Evolutionary conservation across 2,329 filamentous ascomycete genomes (phyloP).

Genomic region (Pseudonectria buxi): DNA sequence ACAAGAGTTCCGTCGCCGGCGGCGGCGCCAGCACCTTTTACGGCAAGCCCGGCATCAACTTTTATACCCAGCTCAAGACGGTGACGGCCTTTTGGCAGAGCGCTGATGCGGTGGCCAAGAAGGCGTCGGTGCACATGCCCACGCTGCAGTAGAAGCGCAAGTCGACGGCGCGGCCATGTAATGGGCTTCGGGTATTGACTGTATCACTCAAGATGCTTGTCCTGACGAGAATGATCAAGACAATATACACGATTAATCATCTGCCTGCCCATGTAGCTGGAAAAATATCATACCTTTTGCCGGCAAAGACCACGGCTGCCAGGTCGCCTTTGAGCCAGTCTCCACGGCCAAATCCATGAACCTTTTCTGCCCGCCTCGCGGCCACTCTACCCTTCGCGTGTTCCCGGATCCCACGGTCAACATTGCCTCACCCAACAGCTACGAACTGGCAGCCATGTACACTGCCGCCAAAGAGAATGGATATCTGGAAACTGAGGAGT

Average conservation of each 20-base stretch:
- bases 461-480: constrained; percentile 57
- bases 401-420: constrained; percentile 61
- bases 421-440: constrained; percentile 73
- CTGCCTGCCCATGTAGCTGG: too few relatives aligned
- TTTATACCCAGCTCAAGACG: constrained; percentile 97
- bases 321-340: constrained; percentile 81
- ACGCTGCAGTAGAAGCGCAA: constrained; percentile 31
- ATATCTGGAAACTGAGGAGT: constrained; percentile 62
- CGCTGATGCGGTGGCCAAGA: constrained; percentile 76
- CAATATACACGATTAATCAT: too few relatives aligned
- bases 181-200: not conserved
- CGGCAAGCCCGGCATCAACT: constrained; percentile 83
- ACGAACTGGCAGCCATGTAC: constrained; percentile 79
- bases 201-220: too few relatives aligned
- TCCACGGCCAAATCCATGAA: constrained; percentile 70
- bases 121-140: constrained; percentile 87
- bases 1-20: constrained; percentile 87
- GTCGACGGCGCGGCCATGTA: not conserved
- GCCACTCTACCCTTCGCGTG: constrained; percentile 34
- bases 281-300: constrained; percentile 60
- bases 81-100: constrained; percentile 87
- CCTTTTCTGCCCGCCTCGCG: constrained; percentile 49
- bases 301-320: constrained; percentile 48
- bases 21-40: constrained; percentile 94
- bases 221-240: too few relatives aligned